A percentile compares a stretch with the other conserved stretches of the same genome.
Conservation (phyloP, 2,329 filamentous ascomycete genomes). For the Lachnellula hyalina region DNA sequence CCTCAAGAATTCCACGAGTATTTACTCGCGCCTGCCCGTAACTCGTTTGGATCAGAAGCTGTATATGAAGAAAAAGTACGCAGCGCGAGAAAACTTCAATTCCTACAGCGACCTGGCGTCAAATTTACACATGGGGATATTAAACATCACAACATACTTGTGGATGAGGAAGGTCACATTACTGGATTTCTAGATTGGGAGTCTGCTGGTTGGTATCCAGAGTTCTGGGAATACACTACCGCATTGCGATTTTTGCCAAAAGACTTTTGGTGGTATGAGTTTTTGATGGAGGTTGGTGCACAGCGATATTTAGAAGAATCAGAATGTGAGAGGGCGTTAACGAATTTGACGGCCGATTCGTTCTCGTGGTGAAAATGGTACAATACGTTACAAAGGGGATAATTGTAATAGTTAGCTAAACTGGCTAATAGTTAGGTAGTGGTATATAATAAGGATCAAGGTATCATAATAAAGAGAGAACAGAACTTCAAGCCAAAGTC, state of each 20-base stretch:
- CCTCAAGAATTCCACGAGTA: slow-evolving; percentile 18
- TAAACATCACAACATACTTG: slow-evolving; percentile 40
- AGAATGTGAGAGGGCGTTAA: slow-evolving; percentile 20
- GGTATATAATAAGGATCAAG: too few species aligned
- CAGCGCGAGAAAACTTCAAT: slow-evolving; percentile 12
- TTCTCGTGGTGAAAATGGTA: slow-evolving; percentile 10
- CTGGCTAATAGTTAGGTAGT: too few species aligned
- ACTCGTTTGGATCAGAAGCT: slow-evolving; percentile 11
- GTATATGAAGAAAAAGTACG: slow-evolving; percentile 6
- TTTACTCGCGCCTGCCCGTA: slow-evolving; percentile 12
- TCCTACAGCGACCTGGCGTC: slow-evolving; percentile 12
- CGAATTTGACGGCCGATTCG: slow-evolving; percentile 16
- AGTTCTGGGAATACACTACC: slow-evolving; percentile 32
- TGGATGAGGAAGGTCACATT: slow-evolving; percentile 33
- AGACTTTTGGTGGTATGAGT: slow-evolving; percentile 21
- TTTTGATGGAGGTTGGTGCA: slow-evolving; percentile 16
- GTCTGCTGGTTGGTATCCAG: slow-evolving; percentile 41
- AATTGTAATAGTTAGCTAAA: too few species aligned
- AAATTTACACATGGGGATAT: slow-evolving; percentile 48
- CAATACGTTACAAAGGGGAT: too few species aligned
- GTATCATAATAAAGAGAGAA: too few species aligned
- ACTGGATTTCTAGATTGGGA: slow-evolving; percentile 45
- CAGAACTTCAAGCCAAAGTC: too few species aligned
- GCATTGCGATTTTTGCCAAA: slow-evolving; percentile 13
- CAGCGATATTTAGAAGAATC: slow-evolving; percentile 15